Evolutionary conservation across 495 filamentous ascomycete genomes (phyloP).

Genomic region (Bacidia gigantensis): DNA sequence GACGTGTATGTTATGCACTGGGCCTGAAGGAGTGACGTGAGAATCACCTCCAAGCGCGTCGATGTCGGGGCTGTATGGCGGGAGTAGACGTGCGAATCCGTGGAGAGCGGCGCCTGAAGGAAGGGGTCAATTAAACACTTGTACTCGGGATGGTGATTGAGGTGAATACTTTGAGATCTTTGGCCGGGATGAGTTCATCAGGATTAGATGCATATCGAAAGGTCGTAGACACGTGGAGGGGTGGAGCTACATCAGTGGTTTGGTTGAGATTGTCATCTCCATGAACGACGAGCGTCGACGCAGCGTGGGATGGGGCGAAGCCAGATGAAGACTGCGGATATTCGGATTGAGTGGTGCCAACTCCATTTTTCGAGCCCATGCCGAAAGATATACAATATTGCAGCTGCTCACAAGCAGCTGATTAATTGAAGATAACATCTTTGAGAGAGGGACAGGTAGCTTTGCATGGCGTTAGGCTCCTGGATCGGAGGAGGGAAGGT

Average conservation of each 20-base stretch:
- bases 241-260: conserved; percentile 64
- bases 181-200: conserved; percentile 36
- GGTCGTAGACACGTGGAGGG: conserved; percentile 77
- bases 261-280: conserved; percentile 66
- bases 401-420: neutral
- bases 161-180: conserved; percentile 21
- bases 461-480: neutral
- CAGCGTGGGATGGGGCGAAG: conserved; percentile 3
- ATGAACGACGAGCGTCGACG: conserved; percentile 66
- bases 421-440: neutral
- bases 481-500: neutral
- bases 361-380: neutral
- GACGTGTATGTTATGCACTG: conserved; percentile 64
- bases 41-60: conserved; percentile 70
- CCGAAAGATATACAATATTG: neutral
- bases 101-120: conserved; percentile 3
- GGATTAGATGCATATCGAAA: conserved; percentile 69
- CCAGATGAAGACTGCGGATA: neutral
- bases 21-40: conserved; percentile 56
- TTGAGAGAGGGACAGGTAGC: too few species aligned
- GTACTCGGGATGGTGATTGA: neutral
- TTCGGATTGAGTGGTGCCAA: neutral
- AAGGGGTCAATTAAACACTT: neutral
- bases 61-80: conserved; percentile 59
- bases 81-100: conserved; percentile 55